Percentiles rank a stretch among this genome's conserved stretches.
Conservation (phyloP, 139 green algal species). For the Tetradesmus lagerheimii region DNA sequence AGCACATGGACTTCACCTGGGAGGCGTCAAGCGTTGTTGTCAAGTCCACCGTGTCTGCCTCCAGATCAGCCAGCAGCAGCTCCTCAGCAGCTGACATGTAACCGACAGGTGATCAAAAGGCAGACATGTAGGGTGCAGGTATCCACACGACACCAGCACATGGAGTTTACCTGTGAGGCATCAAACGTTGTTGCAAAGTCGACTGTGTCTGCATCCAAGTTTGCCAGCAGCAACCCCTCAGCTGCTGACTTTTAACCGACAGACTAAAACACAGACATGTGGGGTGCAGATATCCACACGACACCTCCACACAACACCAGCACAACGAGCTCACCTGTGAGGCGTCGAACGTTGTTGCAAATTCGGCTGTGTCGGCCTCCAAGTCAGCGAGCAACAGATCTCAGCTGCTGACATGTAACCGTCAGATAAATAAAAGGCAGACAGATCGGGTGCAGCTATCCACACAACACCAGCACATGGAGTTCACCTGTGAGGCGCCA, state of each 20-base stretch:
- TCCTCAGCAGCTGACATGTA: slow-evolving; percentile 64
- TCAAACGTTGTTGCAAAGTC: slow-evolving; percentile 90
- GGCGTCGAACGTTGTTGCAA: slow-evolving; percentile 88
- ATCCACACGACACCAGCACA: too few relatives aligned
- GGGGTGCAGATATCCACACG: too few relatives aligned
- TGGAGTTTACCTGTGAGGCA: slow-evolving; percentile 70
- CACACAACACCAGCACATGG: too few relatives aligned
- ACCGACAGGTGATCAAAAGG: too few relatives aligned
- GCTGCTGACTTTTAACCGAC: slow-evolving; percentile 23
- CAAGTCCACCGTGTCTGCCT: slow-evolving; percentile 86
- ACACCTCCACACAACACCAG: too few relatives aligned
- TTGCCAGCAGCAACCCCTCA: slow-evolving; percentile 81
- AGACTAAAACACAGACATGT: neutral
- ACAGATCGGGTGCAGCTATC: too few relatives aligned
- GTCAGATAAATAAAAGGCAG: too few relatives aligned
- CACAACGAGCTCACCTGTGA: too few relatives aligned
- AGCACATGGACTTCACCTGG: too few relatives aligned
- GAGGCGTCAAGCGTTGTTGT: slow-evolving; percentile 90
- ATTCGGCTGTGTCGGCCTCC: slow-evolving; percentile 86
- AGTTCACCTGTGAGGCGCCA: slow-evolving; percentile 77
- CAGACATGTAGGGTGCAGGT: too few relatives aligned
- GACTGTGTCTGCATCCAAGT: slow-evolving; percentile 89
- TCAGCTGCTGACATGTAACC: too few relatives aligned
- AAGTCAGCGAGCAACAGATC: slow-evolving; percentile 89
- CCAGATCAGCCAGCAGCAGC: slow-evolving; percentile 89